These are phyloP conservation scores for Pseudovirgaria hyperparasitica DNA, from an alignment of 2,329 filamentous ascomycete genomes.

Conservation along the genomic window DNA sequence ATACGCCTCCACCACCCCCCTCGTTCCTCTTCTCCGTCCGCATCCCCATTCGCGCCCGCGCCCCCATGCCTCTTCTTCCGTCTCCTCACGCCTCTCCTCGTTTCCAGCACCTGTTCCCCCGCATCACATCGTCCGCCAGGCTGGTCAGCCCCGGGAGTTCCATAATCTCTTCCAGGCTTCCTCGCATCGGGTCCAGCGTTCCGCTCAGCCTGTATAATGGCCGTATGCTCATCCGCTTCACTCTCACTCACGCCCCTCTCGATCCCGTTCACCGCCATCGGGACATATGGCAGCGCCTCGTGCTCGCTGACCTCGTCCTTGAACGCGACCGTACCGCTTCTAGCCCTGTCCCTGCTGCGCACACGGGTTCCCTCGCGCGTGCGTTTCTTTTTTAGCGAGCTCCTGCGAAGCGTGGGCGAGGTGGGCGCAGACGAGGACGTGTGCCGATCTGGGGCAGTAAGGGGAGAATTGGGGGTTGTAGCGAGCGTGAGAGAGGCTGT, in stretches of 20 bases:
- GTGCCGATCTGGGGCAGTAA: no score
- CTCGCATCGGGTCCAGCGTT: conserved; percentile 9
- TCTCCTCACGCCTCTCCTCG: not conserved
- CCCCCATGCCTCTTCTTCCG: not conserved
- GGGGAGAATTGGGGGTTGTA: no score
- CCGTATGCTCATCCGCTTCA: conserved; percentile 24
- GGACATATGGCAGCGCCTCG: no score
- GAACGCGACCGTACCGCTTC: no score
- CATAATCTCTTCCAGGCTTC: conserved; percentile 9
- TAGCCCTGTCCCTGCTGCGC: no score
- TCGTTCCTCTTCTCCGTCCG: conserved; percentile 12
- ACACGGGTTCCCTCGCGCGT: no score
- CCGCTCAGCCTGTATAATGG: conserved; percentile 10
- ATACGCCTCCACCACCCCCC: conserved; percentile 41
- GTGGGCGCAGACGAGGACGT: no score
- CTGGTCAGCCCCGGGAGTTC: conserved; percentile 13
- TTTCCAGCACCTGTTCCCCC: conserved; percentile 2
- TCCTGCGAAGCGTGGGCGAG: no score
- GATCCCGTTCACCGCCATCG: no score
- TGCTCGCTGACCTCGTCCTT: no score
- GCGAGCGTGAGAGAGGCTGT: no score
- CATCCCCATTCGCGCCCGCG: conserved; percentile 9
- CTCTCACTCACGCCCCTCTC: conserved; percentile 12
- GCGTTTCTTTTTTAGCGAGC: no score
- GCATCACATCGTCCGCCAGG: conserved; percentile 8